Percentiles rank a stretch among this genome's conserved stretches.
Evolutionary conservation across 768 basidiomycete species (phyloP).

Genomic region (Podaxis sp.): DNA sequence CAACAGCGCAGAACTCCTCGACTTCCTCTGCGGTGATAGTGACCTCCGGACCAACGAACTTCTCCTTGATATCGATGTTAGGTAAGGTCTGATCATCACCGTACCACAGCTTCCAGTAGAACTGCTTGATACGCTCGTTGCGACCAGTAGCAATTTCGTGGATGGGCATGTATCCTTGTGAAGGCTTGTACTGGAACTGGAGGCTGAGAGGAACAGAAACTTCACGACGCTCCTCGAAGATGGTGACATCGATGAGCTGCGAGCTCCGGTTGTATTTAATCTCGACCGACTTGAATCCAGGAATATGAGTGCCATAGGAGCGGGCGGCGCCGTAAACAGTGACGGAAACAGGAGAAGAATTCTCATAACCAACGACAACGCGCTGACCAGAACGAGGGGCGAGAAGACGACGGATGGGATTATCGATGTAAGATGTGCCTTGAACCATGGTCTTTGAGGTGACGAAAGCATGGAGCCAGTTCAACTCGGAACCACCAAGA

Average conservation of each 20-base stretch:
- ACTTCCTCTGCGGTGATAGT: constrained; percentile 73
- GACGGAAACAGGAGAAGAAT: constrained; percentile 53
- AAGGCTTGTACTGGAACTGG: constrained; percentile 83
- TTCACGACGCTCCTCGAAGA: constrained; percentile 82
- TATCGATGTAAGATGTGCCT: constrained; percentile 81
- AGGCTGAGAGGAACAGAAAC: constrained; percentile 78
- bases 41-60: constrained; percentile 85
- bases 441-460: constrained; percentile 83
- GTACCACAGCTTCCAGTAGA: constrained; percentile 99
- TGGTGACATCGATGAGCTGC: constrained; percentile 62
- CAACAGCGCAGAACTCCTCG: constrained; percentile 87
- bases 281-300: constrained; percentile 81
- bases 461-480: constrained; percentile 86
- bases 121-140: constrained; percentile 90
- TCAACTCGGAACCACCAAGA: constrained; percentile 77
- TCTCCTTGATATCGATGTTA: constrained; percentile 74
- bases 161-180: constrained; percentile 87
- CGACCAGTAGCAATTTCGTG: constrained; percentile 84
- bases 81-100: constrained; percentile 81
- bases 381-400: constrained; percentile 79
- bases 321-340: constrained; percentile 76
- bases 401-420: constrained; percentile 86
- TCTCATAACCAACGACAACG: constrained; percentile 56
- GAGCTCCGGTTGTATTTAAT: constrained; percentile 55
- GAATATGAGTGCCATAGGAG: constrained; percentile 70